Evolutionary conservation across 202 grass and related monocot genomes (phyloP), one percentile per base, ranked within the genome.

Genomic region (Eragrostis tef): DNA sequence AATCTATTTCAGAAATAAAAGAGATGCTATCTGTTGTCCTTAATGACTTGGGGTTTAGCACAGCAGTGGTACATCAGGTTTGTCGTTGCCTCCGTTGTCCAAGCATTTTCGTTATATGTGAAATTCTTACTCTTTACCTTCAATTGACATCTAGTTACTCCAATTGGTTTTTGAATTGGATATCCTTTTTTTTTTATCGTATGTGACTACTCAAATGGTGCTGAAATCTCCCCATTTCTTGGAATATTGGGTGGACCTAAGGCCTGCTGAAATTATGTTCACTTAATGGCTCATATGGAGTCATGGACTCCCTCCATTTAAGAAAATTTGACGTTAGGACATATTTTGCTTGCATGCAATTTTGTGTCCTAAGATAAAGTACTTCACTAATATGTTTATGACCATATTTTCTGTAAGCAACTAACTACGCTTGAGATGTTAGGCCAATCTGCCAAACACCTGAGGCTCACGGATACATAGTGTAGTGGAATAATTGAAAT

Each of bases 1-100:
- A 59, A 83, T 89, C 44, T 11, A 57, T 68, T 79, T 20, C 90
- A 98, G 95, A 98, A 93, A 93, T 98, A 73, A 98, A 91, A 75
- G 95, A 98, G 68, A 91, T 94, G 86, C 53, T 94, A 34, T 94
- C 95, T 70, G 80, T 98, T 83, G 90, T 94, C 49, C 81, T 98
- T 73, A 43, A 85, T 8, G 88, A 94, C 78, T 87, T 98, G 86
- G 86, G 86, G 47, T 98, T 98, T 79, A 93, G 85, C 82, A 88
- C 87, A 69, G 95, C 90, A 66, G 95, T 98, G 51, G 87, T 93
- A 73, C 92, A 98, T 84, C 95, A 98, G 92, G 95, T 94, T 69
- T 7, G 67, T 82, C 15, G 51, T 79, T 52, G 48, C 34, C 36
- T 44, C 60, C 19, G 73, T 34, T 75, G 52, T 54, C 39, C 57